Evolutionary conservation across 1,284 basidiomycete species (phyloP), one percentile per base, ranked within the genome.

Genomic region (Leccinum pachyderme): DNA sequence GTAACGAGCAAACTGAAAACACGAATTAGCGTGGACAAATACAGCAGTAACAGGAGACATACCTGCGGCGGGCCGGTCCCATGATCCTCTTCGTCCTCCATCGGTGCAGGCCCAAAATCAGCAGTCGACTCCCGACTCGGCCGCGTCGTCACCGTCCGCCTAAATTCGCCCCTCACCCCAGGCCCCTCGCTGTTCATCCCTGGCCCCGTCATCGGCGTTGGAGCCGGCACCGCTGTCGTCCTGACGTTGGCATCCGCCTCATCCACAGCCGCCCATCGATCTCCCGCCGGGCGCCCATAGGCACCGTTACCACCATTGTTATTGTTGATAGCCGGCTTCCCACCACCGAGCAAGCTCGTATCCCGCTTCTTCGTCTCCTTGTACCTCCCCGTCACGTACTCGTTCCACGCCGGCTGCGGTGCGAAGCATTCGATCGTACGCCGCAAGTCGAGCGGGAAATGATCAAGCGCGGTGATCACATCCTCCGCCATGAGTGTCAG

Each of bases 401-500:
- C 81, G 57, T 92, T 86, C 95, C 95, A 97, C 52, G 86, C 89
- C 1, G 88, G 87, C 53, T 86, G 82, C 4, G 89, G 87, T 33
- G 88, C 87, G 56, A 83, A 83, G 49, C 78, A 75, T 45, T 81
- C 75, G 54, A 95, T 82, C 51, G 78, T 72, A 1, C 80, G 75
- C 33, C 83, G 79, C n/a, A 96, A 78, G 41, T 93, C 91, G 18
- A 82, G 77, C 0, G 95, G 93, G 73, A 93, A 95, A 47, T 91
- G 86, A 47, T 94, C 88, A 39, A 96, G 78, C 6, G 92, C 86
- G 56, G 83, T 84, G 65, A 95, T 86, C 12, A 95, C 88, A 64
- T 95, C 93, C 69, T 95, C 93, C 0, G 93, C 87, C 60, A 99
- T 95, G 58, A 98, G 83, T 11, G 91, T 91, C 44, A 99, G 82